A percentile compares a stretch with the other conserved stretches of the same genome.
Conservation (phyloP, 352 stramenopile genomes). For the Globisporangium paroecandrum region DNA sequence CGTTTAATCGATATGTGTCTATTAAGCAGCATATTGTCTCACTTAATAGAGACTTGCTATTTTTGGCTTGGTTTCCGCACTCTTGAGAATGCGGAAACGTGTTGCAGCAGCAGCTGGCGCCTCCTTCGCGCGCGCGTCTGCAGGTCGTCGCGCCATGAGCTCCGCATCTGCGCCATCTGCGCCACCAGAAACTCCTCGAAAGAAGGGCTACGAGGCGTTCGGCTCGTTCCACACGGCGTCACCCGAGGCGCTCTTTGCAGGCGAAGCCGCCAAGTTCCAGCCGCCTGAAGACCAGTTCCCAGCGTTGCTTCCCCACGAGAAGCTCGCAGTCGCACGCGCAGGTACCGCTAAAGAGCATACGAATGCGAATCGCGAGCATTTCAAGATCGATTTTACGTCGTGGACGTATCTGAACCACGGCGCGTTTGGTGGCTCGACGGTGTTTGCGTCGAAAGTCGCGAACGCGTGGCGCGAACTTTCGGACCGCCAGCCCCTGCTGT, state of each 20-base stretch:
- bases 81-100: too few species aligned
- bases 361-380: constrained; percentile 34
- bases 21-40: too few species aligned
- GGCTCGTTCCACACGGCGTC: constrained; percentile 78
- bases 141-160: constrained; percentile 1
- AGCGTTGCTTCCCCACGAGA: constrained; percentile 8
- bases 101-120: background rate
- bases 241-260: constrained; percentile 48
- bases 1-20: too few species aligned
- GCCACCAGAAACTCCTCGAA: background rate
- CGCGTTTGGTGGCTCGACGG: constrained; percentile 85
- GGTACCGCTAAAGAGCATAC: background rate
- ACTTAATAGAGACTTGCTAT: too few species aligned
- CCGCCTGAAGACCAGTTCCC: constrained; percentile 22
- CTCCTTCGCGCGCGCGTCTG: background rate
- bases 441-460: constrained; percentile 61
- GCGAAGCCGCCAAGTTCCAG: constrained; percentile 10
- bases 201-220: constrained; percentile 56
- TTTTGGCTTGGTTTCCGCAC: too few species aligned
- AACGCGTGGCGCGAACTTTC: constrained; percentile 71
- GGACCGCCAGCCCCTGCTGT: constrained; percentile 89
- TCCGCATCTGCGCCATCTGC: background rate
- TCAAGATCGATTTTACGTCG: constrained; percentile 44
- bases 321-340: background rate
- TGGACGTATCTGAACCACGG: constrained; percentile 96